phyloP scores from a whole-genome alignment of 164 flowering plant genomes.

The Warburgia ugandensis region DNA sequence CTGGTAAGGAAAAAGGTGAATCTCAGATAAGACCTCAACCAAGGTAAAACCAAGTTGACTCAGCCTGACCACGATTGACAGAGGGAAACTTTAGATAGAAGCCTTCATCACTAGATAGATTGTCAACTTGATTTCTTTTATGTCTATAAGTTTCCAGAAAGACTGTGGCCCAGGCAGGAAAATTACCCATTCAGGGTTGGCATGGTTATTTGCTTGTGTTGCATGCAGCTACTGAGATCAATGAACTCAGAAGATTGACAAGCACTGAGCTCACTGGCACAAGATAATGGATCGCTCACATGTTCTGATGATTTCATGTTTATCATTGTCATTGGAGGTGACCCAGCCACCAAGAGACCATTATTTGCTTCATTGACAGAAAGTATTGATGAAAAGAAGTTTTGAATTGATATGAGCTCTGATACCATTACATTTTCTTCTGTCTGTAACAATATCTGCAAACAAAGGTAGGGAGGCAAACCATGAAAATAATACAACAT shows the following conservation, averaged over 20 bases:
- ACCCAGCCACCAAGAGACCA: slow-evolving; percentile 11
- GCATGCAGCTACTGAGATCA: slow-evolving; percentile 69
- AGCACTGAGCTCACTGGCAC: slow-evolving; percentile 15
- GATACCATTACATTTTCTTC: slow-evolving; percentile 30
- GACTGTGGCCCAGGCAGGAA: too few relatives aligned
- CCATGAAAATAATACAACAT: background rate
- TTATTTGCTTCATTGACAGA: slow-evolving; percentile 21
- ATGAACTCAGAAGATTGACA: slow-evolving; percentile 41
- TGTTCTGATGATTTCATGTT: slow-evolving; percentile 6
- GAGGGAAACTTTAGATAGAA: too few relatives aligned
- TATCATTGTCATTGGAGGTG: slow-evolving; percentile 5
- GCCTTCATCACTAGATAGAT: too few relatives aligned
- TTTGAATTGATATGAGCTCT: slow-evolving; percentile 49
- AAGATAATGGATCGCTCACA: slow-evolving; percentile 10
- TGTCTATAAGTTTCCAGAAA: too few relatives aligned
- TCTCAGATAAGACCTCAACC: too few relatives aligned
- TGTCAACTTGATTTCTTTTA: too few relatives aligned
- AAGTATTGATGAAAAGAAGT: slow-evolving; percentile 42
- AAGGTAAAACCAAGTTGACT: too few relatives aligned
- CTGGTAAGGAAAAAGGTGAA: too few relatives aligned
- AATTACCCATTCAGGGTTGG: slow-evolving; percentile 93
- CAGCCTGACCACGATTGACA: too few relatives aligned
- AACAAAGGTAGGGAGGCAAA: slow-evolving; percentile 3
- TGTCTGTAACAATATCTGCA: slow-evolving; percentile 45
- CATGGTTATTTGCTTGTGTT: slow-evolving; percentile 53